Percentiles rank a stretch among this genome's conserved stretches.
Conservation (phyloP, 2,329 filamentous ascomycete species). For the Cladosporium cucumerinum region DNA sequence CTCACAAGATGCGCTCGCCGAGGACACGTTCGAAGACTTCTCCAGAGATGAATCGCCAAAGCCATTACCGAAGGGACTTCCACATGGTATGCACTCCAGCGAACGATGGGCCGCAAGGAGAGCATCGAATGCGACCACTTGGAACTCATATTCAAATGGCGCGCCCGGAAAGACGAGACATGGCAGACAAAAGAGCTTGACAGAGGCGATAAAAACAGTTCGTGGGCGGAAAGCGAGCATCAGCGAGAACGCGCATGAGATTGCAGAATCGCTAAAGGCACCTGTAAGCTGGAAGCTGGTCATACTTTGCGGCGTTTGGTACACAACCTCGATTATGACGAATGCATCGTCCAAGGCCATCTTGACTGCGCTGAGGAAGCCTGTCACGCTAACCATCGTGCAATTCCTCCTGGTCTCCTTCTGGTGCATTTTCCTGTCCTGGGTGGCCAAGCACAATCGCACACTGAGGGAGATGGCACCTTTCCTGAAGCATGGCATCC, state of each 20-base stretch:
- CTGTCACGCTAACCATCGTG: constrained; percentile 83
- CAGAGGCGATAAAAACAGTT: constrained; percentile 82
- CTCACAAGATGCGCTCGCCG: not conserved
- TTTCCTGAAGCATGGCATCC: constrained; percentile 78
- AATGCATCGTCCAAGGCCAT: constrained; percentile 99
- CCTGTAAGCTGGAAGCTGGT: constrained; percentile 85
- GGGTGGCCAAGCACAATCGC: constrained; percentile 70
- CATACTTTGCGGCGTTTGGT: constrained; percentile 87
- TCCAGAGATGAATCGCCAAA: constrained; percentile 21
- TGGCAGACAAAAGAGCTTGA: constrained; percentile 77
- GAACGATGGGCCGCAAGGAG: constrained; percentile 61
- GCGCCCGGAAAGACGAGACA: constrained; percentile 49
- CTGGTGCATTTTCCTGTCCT: constrained; percentile 78
- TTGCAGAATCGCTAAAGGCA: constrained; percentile 85
- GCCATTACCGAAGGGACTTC: constrained; percentile 32
- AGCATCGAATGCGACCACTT: constrained; percentile 33
- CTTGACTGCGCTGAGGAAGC: constrained; percentile 83
- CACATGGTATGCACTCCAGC: constrained; percentile 36
- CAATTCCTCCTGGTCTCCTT: constrained; percentile 92
- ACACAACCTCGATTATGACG: constrained; percentile 88
- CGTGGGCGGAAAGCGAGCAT: constrained; percentile 78
- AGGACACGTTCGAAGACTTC: constrained; percentile 3
- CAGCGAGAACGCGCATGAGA: constrained; percentile 87
- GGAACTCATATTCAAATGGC: constrained; percentile 45
- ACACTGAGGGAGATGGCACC: constrained; percentile 68